Base-by-base conservation (phyloP, 768 basidiomycete species). In the Termitomyces sp. region DNA sequence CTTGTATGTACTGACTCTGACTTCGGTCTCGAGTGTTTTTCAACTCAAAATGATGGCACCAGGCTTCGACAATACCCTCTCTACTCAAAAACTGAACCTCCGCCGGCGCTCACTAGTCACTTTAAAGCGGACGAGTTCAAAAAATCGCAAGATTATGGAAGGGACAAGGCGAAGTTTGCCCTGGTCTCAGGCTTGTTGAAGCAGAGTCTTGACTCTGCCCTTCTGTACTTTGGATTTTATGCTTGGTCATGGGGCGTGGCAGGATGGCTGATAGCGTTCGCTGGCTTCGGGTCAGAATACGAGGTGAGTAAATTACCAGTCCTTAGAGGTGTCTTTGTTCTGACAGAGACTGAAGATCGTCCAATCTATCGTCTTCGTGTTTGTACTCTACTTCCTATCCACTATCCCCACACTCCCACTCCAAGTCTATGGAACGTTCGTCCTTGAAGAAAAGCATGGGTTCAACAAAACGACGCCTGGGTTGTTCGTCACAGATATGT, bases 391-490 rank as follows among this genome's bases (percentile, higher is more conserved):
- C 67, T 71, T 90, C 60, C 57, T 86, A 45, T 88, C 89, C 2
- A 82, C 86, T 0, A 71, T 92, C 34, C 86, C 93, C 2, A 77
- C 83, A 8, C 77, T 95, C 11, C 94, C 96, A 20, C 77, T 94
- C 46, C 86, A 84, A 37, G 78, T 88, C 29, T 98, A 97, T 77
- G 83, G 86, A 62, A 97, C 94, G 3, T 99, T 99, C 70, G 90
- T 95, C 5, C 80, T 98, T 43, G 97, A 98, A 75, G 90, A 96
- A 71, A 90, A 88, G 65, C 94, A 97, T 65, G 96, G 96, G 0
- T 98, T 98, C 81, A 99, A 98, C 83, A 97, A 98, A 77, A 95
- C 87, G 5, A 92, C 94, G 0, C 83, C 85, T 1, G 67, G 68
- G 15, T 77, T 96, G 4, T 98, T 92, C 73, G 71, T 94, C 56